Conservation (phyloP, 2,329 filamentous ascomycete species). For the Diplodia seriata region DNA sequence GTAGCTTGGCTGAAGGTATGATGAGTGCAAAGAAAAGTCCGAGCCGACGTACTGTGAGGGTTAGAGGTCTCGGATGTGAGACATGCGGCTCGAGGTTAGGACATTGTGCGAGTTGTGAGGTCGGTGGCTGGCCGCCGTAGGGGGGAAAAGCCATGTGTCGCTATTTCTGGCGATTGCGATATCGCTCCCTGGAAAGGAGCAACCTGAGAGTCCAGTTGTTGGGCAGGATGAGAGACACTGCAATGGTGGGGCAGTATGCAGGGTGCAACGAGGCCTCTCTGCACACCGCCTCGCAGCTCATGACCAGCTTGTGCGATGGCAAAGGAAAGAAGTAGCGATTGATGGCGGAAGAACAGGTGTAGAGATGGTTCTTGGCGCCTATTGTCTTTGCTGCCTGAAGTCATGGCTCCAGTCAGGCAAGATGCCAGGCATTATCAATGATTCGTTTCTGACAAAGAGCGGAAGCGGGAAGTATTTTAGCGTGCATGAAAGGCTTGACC, state of each 20-base stretch:
- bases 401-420: neutral
- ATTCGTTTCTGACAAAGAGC: neutral
- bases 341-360: neutral
- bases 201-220: neutral
- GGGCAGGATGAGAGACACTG: neutral
- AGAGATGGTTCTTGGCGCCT: neutral
- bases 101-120: neutral
- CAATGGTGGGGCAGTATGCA: neutral
- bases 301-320: neutral
- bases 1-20: neutral
- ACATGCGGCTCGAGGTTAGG: neutral
- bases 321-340: neutral
- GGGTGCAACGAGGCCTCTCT: neutral
- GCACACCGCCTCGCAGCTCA: conserved; percentile 10
- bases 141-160: neutral
- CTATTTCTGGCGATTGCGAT: neutral
- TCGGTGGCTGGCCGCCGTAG: neutral
- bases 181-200: neutral
- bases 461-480: neutral
- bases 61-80: neutral
- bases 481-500: neutral
- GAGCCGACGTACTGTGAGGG: neutral
- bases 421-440: neutral
- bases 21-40: neutral
- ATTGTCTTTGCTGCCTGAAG: neutral